Base-by-base conservation (phyloP, 2,329 filamentous ascomycete species). In the Claviceps digitariae region DNA sequence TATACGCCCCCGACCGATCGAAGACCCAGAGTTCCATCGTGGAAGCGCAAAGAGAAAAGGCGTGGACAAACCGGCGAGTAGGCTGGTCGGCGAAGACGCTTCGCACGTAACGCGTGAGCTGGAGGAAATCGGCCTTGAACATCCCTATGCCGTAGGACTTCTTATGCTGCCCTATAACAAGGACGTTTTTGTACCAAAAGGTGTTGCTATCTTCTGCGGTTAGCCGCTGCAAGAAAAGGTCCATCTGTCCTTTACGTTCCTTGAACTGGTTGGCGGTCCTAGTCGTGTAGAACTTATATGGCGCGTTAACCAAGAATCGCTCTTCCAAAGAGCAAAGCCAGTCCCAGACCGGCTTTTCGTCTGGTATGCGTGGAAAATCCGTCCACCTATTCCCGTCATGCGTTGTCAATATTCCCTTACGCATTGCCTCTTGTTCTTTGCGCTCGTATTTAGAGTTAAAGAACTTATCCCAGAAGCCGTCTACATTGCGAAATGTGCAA, bases 11-110 rank as follows among this genome's bases (percentile, higher is more conserved):
- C 17, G 58, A 57, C 2, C 60, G 55, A 49, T 59, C 56, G 5
- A 62, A 63, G 7, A 63, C 44, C 58, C 57, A 60, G 15, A 61
- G 50, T 50, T 63, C 60, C 51, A 61, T 56, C 21, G 38, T 56
- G 0, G 56, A 56, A 12, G 31, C 55, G 38, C 20, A 46, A 17
- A 58, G 36, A 1, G 21, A 27, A 43, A 55, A 62, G 2, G 47
- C 59, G 34, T 61, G 57, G 2, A 59, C 21, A 21, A 58, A 61
- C 2, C 57, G 54, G 27, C 61, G 60, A 1, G 58, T 59, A 2
- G 62, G 61, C 17, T 62, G 57, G 48, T 58, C 46, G 4, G 53
- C 41, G 13, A 55, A 55, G n/a, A 55, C 46, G 17, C 50, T 31
- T 47, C 57, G 57, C 8, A 61, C 54, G 50, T 60, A 46, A 5